Conservation (phyloP, 1,139 yeast genomes). For the Pichia sp. region DNA sequence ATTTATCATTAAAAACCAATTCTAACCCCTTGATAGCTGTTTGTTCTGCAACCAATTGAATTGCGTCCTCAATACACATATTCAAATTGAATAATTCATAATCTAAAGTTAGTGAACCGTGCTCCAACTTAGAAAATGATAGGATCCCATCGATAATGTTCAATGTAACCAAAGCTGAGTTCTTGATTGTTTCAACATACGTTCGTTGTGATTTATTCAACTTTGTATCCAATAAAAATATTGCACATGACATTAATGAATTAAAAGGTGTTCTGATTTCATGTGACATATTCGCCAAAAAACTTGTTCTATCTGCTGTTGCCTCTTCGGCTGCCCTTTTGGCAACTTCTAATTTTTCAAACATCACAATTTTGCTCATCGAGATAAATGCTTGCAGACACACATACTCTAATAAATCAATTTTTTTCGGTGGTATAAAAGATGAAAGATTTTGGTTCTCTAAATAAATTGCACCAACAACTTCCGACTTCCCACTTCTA, state of each 20-base stretch:
- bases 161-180: conserved; percentile 47
- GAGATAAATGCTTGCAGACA: conserved; percentile 53
- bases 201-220: conserved; percentile 43
- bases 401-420: conserved; percentile 40
- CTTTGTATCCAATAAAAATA: conserved; percentile 45
- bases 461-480: conserved; percentile 44
- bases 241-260: conserved; percentile 49
- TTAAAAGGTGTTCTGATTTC: conserved; percentile 56
- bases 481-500: conserved; percentile 35
- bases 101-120: conserved; percentile 45
- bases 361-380: conserved; percentile 42
- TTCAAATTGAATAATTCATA: conserved; percentile 44
- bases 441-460: conserved; percentile 30
- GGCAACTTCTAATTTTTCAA: conserved; percentile 46
- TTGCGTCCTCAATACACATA: conserved; percentile 47
- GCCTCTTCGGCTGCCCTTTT: conserved; percentile 55
- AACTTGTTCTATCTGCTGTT: conserved; percentile 52
- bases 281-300: conserved; percentile 55
- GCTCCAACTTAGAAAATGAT: conserved; percentile 52
- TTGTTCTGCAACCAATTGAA: conserved; percentile 48
- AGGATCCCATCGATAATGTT: conserved; percentile 52
- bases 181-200: conserved; percentile 48
- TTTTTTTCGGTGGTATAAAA: conserved; percentile 30
- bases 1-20: conserved; percentile 41
- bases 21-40: conserved; percentile 43